These are phyloP conservation scores for Coemansia guatemalensis DNA, from an alignment of 192 early-diverging fungal species.

Conservation along the genomic window DNA sequence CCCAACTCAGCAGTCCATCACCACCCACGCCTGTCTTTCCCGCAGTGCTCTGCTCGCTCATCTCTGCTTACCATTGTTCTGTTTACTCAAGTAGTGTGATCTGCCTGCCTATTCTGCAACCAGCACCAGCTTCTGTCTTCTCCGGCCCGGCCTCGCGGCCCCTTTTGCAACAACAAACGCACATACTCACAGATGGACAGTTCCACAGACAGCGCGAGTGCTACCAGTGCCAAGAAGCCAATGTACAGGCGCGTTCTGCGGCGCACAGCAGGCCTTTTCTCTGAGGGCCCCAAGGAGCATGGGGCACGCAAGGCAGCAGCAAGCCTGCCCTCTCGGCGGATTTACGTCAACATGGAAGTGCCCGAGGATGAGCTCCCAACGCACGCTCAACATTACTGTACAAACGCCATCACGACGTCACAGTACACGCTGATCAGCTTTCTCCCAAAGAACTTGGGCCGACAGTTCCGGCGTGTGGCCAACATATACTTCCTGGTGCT, in stretches of 20 bases:
- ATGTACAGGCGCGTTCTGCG: constrained; percentile 21
- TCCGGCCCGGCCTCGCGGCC: too few relatives aligned
- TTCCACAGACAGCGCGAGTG: constrained; percentile 7
- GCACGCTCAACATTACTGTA: constrained; percentile 61
- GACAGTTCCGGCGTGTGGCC: constrained; percentile 84
- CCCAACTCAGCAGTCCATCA: too few relatives aligned
- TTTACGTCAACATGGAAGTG: constrained; percentile 66
- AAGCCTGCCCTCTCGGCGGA: constrained; percentile 36
- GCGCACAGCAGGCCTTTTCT: constrained; percentile 9
- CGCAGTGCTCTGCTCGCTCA: neutral
- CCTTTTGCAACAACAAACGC: too few relatives aligned
- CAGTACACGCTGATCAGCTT: constrained; percentile 88
- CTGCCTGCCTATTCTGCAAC: neutral
- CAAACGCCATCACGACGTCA: constrained; percentile 87
- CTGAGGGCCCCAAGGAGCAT: constrained; percentile 16
- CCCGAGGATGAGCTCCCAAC: constrained; percentile 56
- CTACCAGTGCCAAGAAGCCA: constrained; percentile 12
- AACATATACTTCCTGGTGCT: constrained; percentile 84
- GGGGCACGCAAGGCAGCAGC: constrained; percentile 29
- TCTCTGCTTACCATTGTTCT: constrained; percentile 9
- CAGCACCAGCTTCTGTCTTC: neutral
- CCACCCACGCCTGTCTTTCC: too few relatives aligned
- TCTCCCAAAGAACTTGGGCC: constrained; percentile 88
- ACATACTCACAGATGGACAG: constrained; percentile 1
- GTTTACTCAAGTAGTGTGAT: constrained; percentile 12